Evolutionary conservation across 2,329 filamentous ascomycete genomes (phyloP), one percentile per base, ranked within the genome.

Genomic region (Knufia fluminis): DNA sequence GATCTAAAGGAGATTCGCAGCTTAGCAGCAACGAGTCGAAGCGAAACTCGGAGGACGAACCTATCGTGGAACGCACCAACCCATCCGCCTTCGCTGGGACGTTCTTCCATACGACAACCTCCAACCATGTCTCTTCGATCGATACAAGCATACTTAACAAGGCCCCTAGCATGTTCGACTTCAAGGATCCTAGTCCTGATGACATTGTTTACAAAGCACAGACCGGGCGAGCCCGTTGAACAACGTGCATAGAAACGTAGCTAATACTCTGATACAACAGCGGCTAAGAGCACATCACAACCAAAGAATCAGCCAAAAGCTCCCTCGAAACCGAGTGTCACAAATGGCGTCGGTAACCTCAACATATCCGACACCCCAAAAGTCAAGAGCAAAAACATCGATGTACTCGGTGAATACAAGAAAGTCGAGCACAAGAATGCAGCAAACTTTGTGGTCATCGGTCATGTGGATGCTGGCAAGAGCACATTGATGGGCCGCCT

Each of bases 401-500:
- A 97, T 65, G 90, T 97, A 2, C 62, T 91, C 28, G 79, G 80
- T 41, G 90, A 95, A 63, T 91, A 85, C 61, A 78, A 84, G 60
- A 88, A 83, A 56, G 77, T 80, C 46, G 78, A 81, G 47, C 76
- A 76, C 57, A 97, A 96, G 68, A 85, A 83, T 58, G 83, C 80
- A 48, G 84, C 86, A 36, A 95, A 88, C 63, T 94, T 96, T 67
- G 89, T 95, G 6, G 90, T 96, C 28, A 89, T 95, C 59, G 89
- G 92, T 12, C 92, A 98, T 64, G 92, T 98, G 49, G 92, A 98
- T 66, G 91, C 94, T 46, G 92, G 92, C 46, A 98, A 98, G 68
- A 96, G 89, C 64, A 98, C 92, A 4, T 76, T 98, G 32, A 97
- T 98, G 91, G 92, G 91, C 0, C 82, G 92, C n/a, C 68, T 98